Evolutionary conservation across 306 rosid genomes (phyloP).

Genomic region (Dalbergia cochinchinensis): DNA sequence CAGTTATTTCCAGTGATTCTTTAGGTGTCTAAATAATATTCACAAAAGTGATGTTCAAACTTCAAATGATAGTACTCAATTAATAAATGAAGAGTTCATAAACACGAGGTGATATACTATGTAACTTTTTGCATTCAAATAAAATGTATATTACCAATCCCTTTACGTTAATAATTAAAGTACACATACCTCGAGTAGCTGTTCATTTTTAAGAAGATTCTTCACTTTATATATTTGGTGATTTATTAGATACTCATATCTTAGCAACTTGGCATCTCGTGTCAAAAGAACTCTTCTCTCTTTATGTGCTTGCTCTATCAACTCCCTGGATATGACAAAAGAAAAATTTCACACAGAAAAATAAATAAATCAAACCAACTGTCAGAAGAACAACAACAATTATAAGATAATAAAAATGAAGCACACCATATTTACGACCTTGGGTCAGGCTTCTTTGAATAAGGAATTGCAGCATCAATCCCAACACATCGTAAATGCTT

Average conservation of each 20-base stretch:
- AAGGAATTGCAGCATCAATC: constrained; percentile 89
- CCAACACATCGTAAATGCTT: constrained; percentile 96
- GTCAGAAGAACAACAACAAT: constrained; percentile 29
- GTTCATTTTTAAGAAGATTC: constrained; percentile 91
- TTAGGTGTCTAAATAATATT: too few relatives aligned
- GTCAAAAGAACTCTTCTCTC: constrained; percentile 88
- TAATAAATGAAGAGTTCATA: background rate
- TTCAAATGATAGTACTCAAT: too few relatives aligned
- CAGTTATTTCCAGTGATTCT: too few relatives aligned
- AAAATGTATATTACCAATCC: constrained; percentile 31
- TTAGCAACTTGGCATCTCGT: constrained; percentile 81
- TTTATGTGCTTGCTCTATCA: constrained; percentile 78
- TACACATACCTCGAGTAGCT: constrained; percentile 78
- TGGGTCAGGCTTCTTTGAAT: constrained; percentile 81
- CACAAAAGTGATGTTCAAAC: too few relatives aligned
- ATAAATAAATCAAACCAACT: constrained; percentile 30
- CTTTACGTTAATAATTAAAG: constrained; percentile 1
- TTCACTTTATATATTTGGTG: constrained; percentile 84
- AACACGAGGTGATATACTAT: background rate
- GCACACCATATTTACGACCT: constrained; percentile 59
- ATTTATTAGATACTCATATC: constrained; percentile 71
- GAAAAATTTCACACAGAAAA: constrained; percentile 25
- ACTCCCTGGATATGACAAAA: constrained; percentile 58
- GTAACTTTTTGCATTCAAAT: background rate
- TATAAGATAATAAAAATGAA: constrained; percentile 19